A percentile compares a stretch with the other conserved stretches of the same genome.
Conservation (phyloP, 805 yeast genomes). For the Pichia membranifaciens region DNA sequence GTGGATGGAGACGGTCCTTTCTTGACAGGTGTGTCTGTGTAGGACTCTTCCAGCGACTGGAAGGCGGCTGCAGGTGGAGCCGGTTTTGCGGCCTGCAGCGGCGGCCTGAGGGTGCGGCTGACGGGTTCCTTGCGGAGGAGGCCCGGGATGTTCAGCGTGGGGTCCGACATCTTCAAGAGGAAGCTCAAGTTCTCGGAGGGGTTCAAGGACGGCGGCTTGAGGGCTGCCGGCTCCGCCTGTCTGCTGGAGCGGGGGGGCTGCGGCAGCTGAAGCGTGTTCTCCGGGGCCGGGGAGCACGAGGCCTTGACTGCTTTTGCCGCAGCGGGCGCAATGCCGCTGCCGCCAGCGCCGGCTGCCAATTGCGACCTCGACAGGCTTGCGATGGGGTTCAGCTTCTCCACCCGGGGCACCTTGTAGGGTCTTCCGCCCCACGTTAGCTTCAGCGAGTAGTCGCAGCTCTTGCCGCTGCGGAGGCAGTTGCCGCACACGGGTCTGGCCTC, state of each 20-base stretch:
- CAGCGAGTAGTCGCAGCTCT: constrained; percentile 56
- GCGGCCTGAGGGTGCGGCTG: too few relatives aligned
- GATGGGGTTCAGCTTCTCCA: constrained; percentile 28
- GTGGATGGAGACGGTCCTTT: background rate
- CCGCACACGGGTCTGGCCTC: constrained; percentile 60
- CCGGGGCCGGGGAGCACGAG: too few relatives aligned
- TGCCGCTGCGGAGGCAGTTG: constrained; percentile 43
- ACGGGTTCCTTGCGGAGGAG: too few relatives aligned
- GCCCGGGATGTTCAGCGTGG: too few relatives aligned
- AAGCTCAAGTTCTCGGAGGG: constrained; percentile 17
- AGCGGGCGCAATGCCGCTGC: background rate
- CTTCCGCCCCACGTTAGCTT: constrained; percentile 73
- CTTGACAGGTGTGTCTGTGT: background rate
- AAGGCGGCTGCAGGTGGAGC: background rate
- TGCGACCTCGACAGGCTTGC: constrained; percentile 22
- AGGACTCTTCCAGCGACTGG: constrained; percentile 17
- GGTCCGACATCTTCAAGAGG: constrained; percentile 11
- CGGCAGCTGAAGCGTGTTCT: too few relatives aligned
- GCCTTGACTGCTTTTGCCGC: background rate
- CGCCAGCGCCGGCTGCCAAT: background rate
- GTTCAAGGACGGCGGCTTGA: constrained; percentile 4
- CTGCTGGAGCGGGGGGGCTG: too few relatives aligned
- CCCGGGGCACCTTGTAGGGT: constrained; percentile 44
- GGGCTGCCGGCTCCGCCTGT: background rate
- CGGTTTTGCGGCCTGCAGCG: background rate